A percentile compares a stretch with the other conserved stretches of the same genome.
Evolutionary conservation across 805 yeast species (phyloP).

Genomic region (Lipomyces chichibuensis): DNA sequence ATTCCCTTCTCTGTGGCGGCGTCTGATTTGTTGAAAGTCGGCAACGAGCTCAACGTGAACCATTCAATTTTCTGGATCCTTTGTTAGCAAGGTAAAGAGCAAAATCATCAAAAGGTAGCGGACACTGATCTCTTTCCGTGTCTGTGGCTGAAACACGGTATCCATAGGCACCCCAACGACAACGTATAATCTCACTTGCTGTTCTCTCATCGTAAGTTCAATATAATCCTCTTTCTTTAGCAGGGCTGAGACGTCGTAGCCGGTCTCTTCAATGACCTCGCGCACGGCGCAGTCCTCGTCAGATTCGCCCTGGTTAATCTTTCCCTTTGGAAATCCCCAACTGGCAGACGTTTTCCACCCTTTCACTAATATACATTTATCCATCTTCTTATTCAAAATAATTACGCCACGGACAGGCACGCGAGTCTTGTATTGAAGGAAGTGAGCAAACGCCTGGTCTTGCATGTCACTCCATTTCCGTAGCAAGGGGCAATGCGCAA

Average conservation of each 20-base stretch:
- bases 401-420: slow-evolving; percentile 98
- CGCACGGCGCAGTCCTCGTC: slow-evolving; percentile 89
- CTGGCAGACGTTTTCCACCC: slow-evolving; percentile 74
- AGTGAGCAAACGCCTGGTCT: slow-evolving; percentile 70
- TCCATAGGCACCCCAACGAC: slow-evolving; percentile 78
- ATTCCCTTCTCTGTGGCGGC: slow-evolving; percentile 13
- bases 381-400: slow-evolving; percentile 68
- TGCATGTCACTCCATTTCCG: slow-evolving; percentile 42
- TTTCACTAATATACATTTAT: slow-evolving; percentile 67
- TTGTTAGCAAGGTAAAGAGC: neutral
- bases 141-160: slow-evolving; percentile 74
- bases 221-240: slow-evolving; percentile 72
- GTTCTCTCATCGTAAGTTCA: slow-evolving; percentile 80
- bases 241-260: slow-evolving; percentile 74
- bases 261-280: slow-evolving; percentile 92
- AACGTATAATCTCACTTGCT: slow-evolving; percentile 81
- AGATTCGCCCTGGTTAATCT: slow-evolving; percentile 88
- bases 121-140: slow-evolving; percentile 82
- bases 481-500: slow-evolving; percentile 69
- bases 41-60: slow-evolving; percentile 42
- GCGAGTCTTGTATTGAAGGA: slow-evolving; percentile 80
- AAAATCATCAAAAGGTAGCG: slow-evolving; percentile 39
- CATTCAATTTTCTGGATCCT: slow-evolving; percentile 35
- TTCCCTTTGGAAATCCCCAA: slow-evolving; percentile 98
- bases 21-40: slow-evolving; percentile 36